These are phyloP conservation scores for Volvox carteri DNA, from an alignment of 163 green algal genomes.

Conservation along the genomic window DNA sequence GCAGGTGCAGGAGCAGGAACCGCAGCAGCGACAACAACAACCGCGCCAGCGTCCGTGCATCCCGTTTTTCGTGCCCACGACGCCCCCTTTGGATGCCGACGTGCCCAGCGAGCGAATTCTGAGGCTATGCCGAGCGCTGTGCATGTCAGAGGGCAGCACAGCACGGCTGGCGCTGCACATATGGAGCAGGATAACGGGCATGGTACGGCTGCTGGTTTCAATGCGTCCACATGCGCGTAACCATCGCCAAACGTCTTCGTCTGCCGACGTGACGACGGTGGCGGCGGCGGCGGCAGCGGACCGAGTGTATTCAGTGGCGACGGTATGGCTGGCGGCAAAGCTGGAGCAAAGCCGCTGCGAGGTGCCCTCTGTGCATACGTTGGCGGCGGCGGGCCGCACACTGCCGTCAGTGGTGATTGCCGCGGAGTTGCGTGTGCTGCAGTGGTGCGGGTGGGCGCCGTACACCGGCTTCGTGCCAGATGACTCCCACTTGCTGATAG, in stretches of 20 bases:
- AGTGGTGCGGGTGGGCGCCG: slow-evolving; percentile 40
- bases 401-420: slow-evolving; percentile 1
- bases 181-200: not conserved
- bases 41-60: not conserved
- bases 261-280: not conserved
- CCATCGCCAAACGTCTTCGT: not conserved
- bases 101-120: slow-evolving; percentile 13
- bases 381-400: not conserved
- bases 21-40: too few species aligned
- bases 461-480: slow-evolving; percentile 20
- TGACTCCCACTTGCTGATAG: slow-evolving; percentile 29
- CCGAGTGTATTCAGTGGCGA: slow-evolving; percentile 9
- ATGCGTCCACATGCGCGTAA: not conserved
- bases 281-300: not conserved
- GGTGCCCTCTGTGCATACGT: not conserved
- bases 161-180: slow-evolving; percentile 43
- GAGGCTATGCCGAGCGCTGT: not conserved
- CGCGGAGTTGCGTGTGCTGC: slow-evolving; percentile 30
- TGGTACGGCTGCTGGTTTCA: slow-evolving; percentile 26
- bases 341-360: slow-evolving; percentile 22
- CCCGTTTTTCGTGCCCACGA: slow-evolving; percentile 1
- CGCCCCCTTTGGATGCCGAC: not conserved
- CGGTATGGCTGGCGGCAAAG: slow-evolving; percentile 32
- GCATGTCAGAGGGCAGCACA: not conserved
- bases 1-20: not conserved